phyloP scores from a whole-genome alignment of 129 eudicot genomes.

The Scalesia atractyloides region DNA sequence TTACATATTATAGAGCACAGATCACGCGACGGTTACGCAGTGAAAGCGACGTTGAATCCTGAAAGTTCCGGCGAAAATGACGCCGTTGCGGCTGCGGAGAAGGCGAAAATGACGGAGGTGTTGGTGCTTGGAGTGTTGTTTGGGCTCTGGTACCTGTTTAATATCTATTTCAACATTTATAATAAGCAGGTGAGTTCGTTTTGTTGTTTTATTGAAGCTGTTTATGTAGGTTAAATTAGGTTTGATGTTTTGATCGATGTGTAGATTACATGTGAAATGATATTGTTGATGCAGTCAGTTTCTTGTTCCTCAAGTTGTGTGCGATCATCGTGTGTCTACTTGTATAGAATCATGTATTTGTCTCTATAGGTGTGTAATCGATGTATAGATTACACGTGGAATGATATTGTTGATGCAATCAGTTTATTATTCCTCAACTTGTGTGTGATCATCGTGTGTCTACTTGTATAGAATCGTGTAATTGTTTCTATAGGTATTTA shows the following conservation, averaged over 20 bases:
- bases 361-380: neutral
- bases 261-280: neutral
- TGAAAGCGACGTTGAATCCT: conserved; percentile 46
- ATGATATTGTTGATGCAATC: conserved; percentile 8
- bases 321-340: neutral
- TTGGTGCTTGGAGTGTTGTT: conserved; percentile 67
- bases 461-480: conserved; percentile 6
- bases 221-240: neutral
- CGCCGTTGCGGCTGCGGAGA: conserved; percentile 26
- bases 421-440: neutral
- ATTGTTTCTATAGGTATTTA: neutral
- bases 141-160: conserved; percentile 80
- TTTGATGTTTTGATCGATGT: neutral
- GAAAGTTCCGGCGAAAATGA: conserved; percentile 45
- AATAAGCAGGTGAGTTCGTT: conserved; percentile 70
- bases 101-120: conserved; percentile 42
- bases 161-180: conserved; percentile 90
- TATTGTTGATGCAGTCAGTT: neutral
- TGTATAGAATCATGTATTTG: conserved; percentile 5
- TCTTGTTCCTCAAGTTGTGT: neutral
- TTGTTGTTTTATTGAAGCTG: neutral
- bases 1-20: conserved; percentile 38
- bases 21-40: conserved; percentile 38
- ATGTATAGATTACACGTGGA: neutral
- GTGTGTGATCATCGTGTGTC: neutral